A percentile compares a stretch with the other conserved stretches of the same genome.
These are phyloP conservation scores for Henckelia pumila DNA, from an alignment of 257 asterid genomes.

Conservation along the genomic window DNA sequence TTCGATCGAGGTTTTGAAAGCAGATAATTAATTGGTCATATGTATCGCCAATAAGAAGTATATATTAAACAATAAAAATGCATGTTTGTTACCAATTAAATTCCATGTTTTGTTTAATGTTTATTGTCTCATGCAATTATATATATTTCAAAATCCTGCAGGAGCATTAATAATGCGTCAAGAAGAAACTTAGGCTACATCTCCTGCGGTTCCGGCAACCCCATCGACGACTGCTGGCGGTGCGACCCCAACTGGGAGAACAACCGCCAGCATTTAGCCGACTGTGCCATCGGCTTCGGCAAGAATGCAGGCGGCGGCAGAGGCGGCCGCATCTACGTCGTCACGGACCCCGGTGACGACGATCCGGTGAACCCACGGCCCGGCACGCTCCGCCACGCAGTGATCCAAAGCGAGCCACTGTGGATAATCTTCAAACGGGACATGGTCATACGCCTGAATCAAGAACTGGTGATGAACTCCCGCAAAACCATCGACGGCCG, in stretches of 20 bases:
- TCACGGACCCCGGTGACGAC: slow-evolving; percentile 59
- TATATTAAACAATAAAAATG: too few species aligned
- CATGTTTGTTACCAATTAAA: too few species aligned
- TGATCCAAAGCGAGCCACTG: slow-evolving; percentile 62
- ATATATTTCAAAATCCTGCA: not conserved
- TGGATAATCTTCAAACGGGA: slow-evolving; percentile 71
- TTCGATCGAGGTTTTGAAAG: too few species aligned
- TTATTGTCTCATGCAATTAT: too few species aligned
- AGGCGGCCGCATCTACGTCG: slow-evolving; percentile 59
- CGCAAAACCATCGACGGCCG: slow-evolving; percentile 81
- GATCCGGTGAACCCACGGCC: slow-evolving; percentile 65
- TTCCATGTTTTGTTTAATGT: too few species aligned
- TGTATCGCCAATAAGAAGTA: too few species aligned
- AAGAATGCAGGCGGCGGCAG: slow-evolving; percentile 62
- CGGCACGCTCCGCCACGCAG: slow-evolving; percentile 75
- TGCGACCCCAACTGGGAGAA: slow-evolving; percentile 60
- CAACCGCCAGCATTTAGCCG: slow-evolving; percentile 69
- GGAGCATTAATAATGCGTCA: slow-evolving; percentile 58
- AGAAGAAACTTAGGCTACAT: slow-evolving; percentile 55
- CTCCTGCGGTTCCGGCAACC: slow-evolving; percentile 74
- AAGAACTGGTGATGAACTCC: slow-evolving; percentile 65
- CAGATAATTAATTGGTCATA: too few species aligned
- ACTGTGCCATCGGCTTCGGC: slow-evolving; percentile 82
- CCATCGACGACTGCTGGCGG: slow-evolving; percentile 84
- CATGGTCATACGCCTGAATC: slow-evolving; percentile 61